A percentile compares a stretch with the other conserved stretches of the same genome.
phyloP scores from a whole-genome alignment of 805 yeast genomes.

The Pichia occidentalis region DNA sequence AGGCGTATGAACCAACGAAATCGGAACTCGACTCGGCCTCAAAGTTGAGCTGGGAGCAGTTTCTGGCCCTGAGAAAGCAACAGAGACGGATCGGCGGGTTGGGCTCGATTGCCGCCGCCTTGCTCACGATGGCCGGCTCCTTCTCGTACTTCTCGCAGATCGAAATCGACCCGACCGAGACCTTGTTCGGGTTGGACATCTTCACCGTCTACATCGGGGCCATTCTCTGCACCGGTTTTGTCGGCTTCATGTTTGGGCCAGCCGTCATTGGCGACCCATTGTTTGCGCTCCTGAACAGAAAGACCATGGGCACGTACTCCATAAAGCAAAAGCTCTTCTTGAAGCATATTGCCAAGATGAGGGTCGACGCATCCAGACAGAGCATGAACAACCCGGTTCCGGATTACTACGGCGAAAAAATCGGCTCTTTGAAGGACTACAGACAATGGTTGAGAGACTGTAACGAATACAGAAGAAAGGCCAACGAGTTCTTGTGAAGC shows the following conservation, averaged over 20 bases:
- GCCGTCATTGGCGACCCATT: slow-evolving; percentile 59
- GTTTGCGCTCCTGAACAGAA: slow-evolving; percentile 51
- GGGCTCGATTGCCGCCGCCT: slow-evolving; percentile 62
- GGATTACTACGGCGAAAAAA: slow-evolving; percentile 97
- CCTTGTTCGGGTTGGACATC: slow-evolving; percentile 88
- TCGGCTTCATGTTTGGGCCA: slow-evolving; percentile 84
- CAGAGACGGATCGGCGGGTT: slow-evolving; percentile 64
- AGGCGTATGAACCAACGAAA: slow-evolving; percentile 15
- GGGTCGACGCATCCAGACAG: slow-evolving; percentile 91
- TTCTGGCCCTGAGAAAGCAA: slow-evolving; percentile 66
- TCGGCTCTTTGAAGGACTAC: slow-evolving; percentile 77
- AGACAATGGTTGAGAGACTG: slow-evolving; percentile 96
- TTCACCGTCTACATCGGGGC: slow-evolving; percentile 72
- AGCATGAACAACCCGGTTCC: slow-evolving; percentile 92
- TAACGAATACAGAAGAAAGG: slow-evolving; percentile 79
- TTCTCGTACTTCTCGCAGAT: slow-evolving; percentile 73
- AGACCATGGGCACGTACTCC: slow-evolving; percentile 40
- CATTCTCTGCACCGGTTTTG: slow-evolving; percentile 60
- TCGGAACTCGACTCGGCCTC: slow-evolving; percentile 21
- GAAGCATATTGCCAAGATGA: slow-evolving; percentile 62
- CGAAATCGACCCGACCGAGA: slow-evolving; percentile 84
- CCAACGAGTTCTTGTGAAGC: slow-evolving; percentile 58
- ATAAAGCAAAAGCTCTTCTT: slow-evolving; percentile 69
- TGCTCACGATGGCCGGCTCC: slow-evolving; percentile 58
- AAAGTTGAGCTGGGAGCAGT: slow-evolving; percentile 68